Evolutionary conservation across 441 rosid genomes (phyloP), one percentile per base, ranked within the genome.

Genomic region (Corymbia citriodora): DNA sequence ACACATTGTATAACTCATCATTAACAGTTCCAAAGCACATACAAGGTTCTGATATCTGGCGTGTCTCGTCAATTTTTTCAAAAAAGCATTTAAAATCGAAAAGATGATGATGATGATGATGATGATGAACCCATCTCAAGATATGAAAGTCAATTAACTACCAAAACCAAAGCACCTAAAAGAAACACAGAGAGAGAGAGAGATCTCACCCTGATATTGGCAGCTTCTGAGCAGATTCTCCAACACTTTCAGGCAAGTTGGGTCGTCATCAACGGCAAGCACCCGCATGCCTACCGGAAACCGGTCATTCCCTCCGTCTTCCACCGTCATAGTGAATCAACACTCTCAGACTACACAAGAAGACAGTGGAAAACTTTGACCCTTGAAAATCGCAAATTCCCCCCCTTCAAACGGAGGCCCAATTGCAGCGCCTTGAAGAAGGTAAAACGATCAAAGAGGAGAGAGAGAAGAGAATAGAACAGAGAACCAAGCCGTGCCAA

Each of bases 231-330:
- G 96, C 92, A 97, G 93, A 91, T 33, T 95, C 90, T 96, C 99
- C 79, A 98, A 91, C 89, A 95, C 92, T 89, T 93, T 93, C 88
- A 98, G 99, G 92, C 98, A 97, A 87, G 93, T 95, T 55, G 96
- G 96, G 93, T 96, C 96, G 88, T 98, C 99, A 89, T 98, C 99
- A 57, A 98, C 99, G 19, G 99, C 99, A 65, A 98, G 93, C 68
- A 98, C 97, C 50, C 98, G 96, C 98, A 98, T 95, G 40, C 97
- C 98, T 40, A 92, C 92, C 4, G 99, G 99, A 89, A 97, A 96
- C 90, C 90, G 89, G 74, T 95, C 95, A 31, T 21, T 65, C 82
- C 88, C 90, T 7, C 92, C 93, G 55, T 93, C 96, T 89, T 92
- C 93, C 82, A 93, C 93, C 68, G 91, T 88, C 96, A 95, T 95